Percentiles rank a stretch among this genome's conserved stretches.
Conservation (phyloP, 352 stramenopile genomes). For the Phytophthora tubulina region DNA sequence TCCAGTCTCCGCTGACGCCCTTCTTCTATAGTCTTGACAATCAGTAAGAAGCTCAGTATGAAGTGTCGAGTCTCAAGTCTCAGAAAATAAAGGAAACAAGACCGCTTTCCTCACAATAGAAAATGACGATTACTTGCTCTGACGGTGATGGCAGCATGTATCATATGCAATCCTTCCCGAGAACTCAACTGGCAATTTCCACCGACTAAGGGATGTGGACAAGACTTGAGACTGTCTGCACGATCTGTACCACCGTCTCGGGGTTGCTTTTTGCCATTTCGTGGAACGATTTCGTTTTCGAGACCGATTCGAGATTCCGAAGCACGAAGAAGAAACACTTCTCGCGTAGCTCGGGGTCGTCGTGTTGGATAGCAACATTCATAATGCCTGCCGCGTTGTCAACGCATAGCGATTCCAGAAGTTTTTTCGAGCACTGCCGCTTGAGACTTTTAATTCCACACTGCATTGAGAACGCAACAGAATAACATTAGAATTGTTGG, state of each 20-base stretch:
- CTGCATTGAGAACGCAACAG: conserved; percentile 25
- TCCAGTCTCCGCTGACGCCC: too few species aligned
- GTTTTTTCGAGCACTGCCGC: conserved; percentile 93
- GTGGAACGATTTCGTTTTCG: conserved; percentile 95
- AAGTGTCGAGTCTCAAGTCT: too few species aligned
- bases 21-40: too few species aligned
- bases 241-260: conserved; percentile 96
- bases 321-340: conserved; percentile 97
- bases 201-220: conserved; percentile 8
- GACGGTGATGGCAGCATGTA: background rate
- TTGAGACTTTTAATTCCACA: conserved; percentile 84
- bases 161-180: background rate
- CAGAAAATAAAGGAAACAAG: too few species aligned
- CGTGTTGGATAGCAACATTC: conserved; percentile 94
- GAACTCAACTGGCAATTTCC: background rate
- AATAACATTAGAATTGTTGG: background rate
- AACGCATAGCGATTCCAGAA: conserved; percentile 93
- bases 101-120: background rate
- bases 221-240: conserved; percentile 68
- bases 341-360: conserved; percentile 87
- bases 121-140: background rate
- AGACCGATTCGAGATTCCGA: conserved; percentile 96
- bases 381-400: conserved; percentile 96
- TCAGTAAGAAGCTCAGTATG: too few species aligned
- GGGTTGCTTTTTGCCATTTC: conserved; percentile 97